Percentiles rank a stretch among this genome's conserved stretches.
These are phyloP conservation scores for Botryosphaeria dothidea DNA, from an alignment of 2,329 filamentous ascomycete genomes.

Conservation along the genomic window DNA sequence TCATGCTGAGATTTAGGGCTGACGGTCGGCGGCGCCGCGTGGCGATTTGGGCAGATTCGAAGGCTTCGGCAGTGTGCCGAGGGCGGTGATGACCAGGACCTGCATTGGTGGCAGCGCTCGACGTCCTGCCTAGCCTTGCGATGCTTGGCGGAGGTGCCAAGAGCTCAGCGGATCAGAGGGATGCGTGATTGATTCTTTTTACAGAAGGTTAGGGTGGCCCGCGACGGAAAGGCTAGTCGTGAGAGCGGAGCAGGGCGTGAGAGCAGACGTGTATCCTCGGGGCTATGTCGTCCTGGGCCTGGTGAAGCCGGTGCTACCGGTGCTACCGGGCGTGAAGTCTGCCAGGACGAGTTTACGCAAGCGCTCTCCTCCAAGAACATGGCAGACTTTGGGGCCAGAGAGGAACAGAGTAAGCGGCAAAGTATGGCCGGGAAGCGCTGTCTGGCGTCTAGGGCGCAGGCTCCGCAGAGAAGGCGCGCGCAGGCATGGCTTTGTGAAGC, in stretches of 20 bases:
- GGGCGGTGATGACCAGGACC: background rate
- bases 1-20: constrained; percentile 16
- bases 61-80: background rate
- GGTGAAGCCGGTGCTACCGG: background rate
- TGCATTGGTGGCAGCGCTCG: background rate
- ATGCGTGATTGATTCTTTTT: background rate
- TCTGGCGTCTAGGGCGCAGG: background rate
- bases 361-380: background rate
- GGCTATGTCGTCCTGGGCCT: background rate
- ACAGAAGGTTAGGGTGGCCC: background rate
- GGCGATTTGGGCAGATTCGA: background rate
- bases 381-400: background rate
- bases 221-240: background rate
- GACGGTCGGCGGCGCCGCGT: constrained; percentile 2
- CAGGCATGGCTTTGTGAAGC: background rate
- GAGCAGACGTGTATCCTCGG: background rate
- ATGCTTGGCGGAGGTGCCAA: constrained; percentile 16
- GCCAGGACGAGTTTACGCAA: background rate
- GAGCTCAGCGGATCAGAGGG: background rate
- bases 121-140: constrained; percentile 9
- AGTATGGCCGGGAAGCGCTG: background rate
- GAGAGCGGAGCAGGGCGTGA: background rate
- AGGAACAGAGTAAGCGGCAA: background rate
- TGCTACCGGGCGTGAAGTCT: background rate
- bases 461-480: background rate